These are phyloP conservation scores for Cyberlindnera japonica DNA, from an alignment of 805 yeast species.

Conservation along the genomic window DNA sequence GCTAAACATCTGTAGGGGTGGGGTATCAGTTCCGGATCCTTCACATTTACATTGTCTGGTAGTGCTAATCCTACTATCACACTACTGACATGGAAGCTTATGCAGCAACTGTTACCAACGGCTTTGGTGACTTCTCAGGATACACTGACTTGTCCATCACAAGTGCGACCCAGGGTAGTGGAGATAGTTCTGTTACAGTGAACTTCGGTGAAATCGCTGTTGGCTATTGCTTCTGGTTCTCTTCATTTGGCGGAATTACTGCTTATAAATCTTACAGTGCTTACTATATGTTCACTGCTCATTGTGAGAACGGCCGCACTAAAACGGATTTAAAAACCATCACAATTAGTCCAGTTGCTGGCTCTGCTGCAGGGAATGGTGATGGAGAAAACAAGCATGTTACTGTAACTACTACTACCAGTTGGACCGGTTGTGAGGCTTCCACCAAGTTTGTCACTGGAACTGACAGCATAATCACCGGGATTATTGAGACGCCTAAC, in stretches of 20 bases:
- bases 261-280: background rate
- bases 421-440: conserved; percentile 9
- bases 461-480: conserved; percentile 7
- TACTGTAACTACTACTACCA: background rate
- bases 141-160: too few relatives aligned
- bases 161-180: too few relatives aligned
- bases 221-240: conserved; percentile 12
- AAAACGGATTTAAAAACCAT: background rate
- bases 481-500: conserved; percentile 8
- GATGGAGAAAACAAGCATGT: conserved; percentile 9
- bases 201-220: conserved; percentile 10
- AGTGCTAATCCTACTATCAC: background rate
- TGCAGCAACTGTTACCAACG: conserved; percentile 1
- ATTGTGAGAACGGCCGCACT: background rate
- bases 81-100: conserved; percentile 2
- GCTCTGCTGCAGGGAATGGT: conserved; percentile 13
- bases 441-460: conserved; percentile 13
- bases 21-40: conserved; percentile 9
- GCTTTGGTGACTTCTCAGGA: background rate
- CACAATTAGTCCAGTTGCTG: conserved; percentile 2
- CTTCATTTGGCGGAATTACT: background rate
- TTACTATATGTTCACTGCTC: background rate
- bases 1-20: conserved; percentile 3
- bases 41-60: conserved; percentile 1
- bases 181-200: background rate